Percentiles rank a stretch among this genome's conserved stretches.
These are phyloP conservation scores for Drosera capensis DNA, from an alignment of 148 eudicot genomes.

Conservation along the genomic window DNA sequence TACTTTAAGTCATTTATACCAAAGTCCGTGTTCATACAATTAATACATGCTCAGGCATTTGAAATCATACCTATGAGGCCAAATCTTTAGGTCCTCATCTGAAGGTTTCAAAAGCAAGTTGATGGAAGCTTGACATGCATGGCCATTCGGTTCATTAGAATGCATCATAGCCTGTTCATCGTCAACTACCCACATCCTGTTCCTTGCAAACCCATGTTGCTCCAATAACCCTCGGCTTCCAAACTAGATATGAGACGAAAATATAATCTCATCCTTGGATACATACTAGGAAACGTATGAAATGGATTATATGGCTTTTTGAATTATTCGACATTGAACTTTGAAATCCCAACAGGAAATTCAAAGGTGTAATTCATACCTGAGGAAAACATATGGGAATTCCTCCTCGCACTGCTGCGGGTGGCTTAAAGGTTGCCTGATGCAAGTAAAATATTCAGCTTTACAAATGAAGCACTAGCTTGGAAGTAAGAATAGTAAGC, in stretches of 20 bases:
- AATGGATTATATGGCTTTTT: no score
- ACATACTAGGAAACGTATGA: background rate
- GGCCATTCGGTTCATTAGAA: conserved; percentile 15
- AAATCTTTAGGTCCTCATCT: conserved; percentile 40
- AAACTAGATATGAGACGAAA: conserved; percentile 15
- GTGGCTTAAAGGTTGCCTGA: conserved; percentile 68
- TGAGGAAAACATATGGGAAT: conserved; percentile 92
- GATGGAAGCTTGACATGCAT: conserved; percentile 16
- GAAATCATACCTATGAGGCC: conserved; percentile 47
- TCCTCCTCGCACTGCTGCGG: conserved; percentile 65
- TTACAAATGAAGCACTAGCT: conserved; percentile 1
- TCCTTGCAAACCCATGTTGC: conserved; percentile 65
- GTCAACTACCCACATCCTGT: conserved; percentile 39
- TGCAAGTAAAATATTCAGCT: background rate
- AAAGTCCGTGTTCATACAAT: no score
- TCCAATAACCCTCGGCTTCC: conserved; percentile 46
- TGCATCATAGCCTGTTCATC: conserved; percentile 31
- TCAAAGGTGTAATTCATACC: no score
- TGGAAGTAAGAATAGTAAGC: no score
- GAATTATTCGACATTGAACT: no score
- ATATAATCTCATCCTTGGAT: background rate
- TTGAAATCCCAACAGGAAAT: no score
- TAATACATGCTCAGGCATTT: no score
- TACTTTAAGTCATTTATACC: no score
- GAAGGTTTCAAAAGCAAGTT: conserved; percentile 50